Evolutionary conservation across 345 rosid genomes (phyloP), one percentile per base, ranked within the genome.

Genomic region (Citrus hindsii): DNA sequence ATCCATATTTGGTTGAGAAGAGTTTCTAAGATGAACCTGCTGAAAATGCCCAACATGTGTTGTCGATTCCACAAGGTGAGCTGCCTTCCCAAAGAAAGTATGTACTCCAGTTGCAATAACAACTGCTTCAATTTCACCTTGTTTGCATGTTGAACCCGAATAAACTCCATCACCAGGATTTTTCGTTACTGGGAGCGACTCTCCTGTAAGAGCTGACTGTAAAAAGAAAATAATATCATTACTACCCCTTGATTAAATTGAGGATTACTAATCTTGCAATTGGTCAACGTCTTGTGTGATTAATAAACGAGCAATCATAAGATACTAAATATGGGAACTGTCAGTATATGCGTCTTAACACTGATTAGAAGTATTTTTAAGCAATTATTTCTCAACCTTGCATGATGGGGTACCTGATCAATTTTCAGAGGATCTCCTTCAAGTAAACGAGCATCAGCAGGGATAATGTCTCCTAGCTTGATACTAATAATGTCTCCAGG

Each of bases 11-110:
- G 32, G 10, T 60, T 69, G 58, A 21, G 53, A 69, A 46, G 67
- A 67, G 59, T 21, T 67, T 65, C 42, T 28, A 51, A 62, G 65
- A 70, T 63, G 62, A 69, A 93, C 98, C 96, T 94, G 83, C 79
- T 94, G 98, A 83, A 94, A 94, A 73, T 94, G 98, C 38, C 98
- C 98, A 79, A 92, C 86, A 74, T 94, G 95, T 6, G 87, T 90
- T 32, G 98, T 94, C 74, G 69, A 81, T 70, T 94, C 98, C n/a
- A 94, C 97, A 79, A 94, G 97, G 87, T 94, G 96, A 84, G 97
- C 98, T 3, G 97, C 98, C 82, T 90, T 94, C 56, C 98, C 97
- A 19, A 94, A 94, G 94, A 94, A 94, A 75, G 97, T 94, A 67
- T 85, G 94, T 3, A 94, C 97, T 75, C 98, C 98, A 19, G 98